Evolutionary conservation across 2,329 filamentous ascomycete species (phyloP).

Genomic region (Akanthomyces lecanii): DNA sequence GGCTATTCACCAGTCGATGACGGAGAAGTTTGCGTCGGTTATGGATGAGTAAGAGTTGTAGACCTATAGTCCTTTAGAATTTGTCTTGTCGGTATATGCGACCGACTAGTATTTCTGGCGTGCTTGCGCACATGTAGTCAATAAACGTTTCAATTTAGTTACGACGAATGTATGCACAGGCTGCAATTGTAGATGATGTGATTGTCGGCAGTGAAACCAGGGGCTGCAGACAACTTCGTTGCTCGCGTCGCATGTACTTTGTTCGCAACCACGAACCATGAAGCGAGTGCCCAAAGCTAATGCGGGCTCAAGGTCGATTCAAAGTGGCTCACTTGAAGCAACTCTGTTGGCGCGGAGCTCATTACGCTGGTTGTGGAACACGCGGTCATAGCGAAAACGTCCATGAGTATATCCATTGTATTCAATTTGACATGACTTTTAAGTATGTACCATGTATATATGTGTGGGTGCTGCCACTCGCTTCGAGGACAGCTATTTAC

Average conservation of each 20-base stretch:
- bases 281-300: no score
- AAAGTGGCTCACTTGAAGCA: no score
- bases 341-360: neutral
- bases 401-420: neutral
- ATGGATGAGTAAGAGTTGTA: slow-evolving; percentile 71
- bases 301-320: no score
- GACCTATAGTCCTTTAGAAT: slow-evolving; percentile 28
- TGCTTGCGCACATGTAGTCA: slow-evolving; percentile 16
- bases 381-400: neutral
- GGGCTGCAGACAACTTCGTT: neutral
- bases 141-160: slow-evolving; percentile 4
- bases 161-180: neutral
- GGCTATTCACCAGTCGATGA: slow-evolving; percentile 83
- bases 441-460: neutral
- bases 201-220: neutral
- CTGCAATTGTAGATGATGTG: neutral
- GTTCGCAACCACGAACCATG: neutral
- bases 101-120: slow-evolving; percentile 12
- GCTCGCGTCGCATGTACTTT: neutral
- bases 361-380: neutral
- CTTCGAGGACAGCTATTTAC: neutral
- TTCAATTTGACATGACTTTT: neutral
- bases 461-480: neutral
- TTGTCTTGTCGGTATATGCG: slow-evolving; percentile 12
- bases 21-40: slow-evolving; percentile 95